Base-by-base conservation (phyloP, 371 early-diverging fungal genomes). In the Lichtheimia ramosa region DNA sequence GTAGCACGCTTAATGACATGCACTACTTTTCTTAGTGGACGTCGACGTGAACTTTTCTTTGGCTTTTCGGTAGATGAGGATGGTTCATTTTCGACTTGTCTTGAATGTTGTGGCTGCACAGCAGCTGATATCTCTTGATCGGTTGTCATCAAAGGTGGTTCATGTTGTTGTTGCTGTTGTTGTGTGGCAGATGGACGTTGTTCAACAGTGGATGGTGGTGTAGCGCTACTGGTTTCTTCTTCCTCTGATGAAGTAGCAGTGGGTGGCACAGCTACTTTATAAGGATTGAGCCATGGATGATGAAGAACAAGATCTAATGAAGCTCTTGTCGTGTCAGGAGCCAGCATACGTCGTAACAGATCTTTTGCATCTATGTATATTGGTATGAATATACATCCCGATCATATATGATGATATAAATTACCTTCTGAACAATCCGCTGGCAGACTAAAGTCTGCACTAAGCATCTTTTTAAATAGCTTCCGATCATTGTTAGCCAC, bases 251-350 rank as follows among this genome's bases (percentile, higher is more conserved):
- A 34, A 8, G 34, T 34, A 34, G 34, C 34, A 34, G 34, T 34
- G 34, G 34, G 34, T 34, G 34, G 34, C 34, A 34, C 34, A 34
- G 34, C 34, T 10, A 34, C 34, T 34, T 24, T 43, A 15, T 21
- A 68, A 13, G 73, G 62, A 40, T 70, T 66, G 42, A 81, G 55
- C 81, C 81, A 81, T 18, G 75, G 74, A 51, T 81, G 81, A 48
- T 63, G 70, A 41, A 68, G 49, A 43, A 81, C 55, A 21, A 70
- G 63, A 61, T 72, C 74, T 13, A 77, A 49, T 12, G 75, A 68
- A 4, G 72, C 77, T 41, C 81, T 55, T 7, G 64, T 61, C 7
- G 55, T 25, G 20, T 65, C 65, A 2, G 81, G 81, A 7, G 70
- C 65, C 10, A 81, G 51, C 74, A 75, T 70, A 18, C 69, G 65